phyloP scores from a whole-genome alignment of 2,329 filamentous ascomycete species.

The Chaetomiaceae sp. region DNA sequence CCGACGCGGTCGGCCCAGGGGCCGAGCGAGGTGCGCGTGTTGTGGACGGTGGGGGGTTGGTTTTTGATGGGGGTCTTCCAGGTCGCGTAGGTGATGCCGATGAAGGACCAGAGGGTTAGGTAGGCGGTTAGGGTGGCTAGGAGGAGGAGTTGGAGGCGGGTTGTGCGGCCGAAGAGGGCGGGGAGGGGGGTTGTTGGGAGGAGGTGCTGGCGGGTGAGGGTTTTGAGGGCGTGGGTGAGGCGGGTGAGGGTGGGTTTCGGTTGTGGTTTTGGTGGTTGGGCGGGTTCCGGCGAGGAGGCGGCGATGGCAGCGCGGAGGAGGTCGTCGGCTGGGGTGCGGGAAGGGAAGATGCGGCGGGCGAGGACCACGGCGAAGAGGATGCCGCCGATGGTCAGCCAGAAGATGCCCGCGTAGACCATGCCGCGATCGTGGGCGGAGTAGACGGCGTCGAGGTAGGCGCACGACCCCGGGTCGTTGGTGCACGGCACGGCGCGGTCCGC shows the following conservation, averaged over 20 bases:
- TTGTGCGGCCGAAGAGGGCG: slow-evolving; percentile 60
- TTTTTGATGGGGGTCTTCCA: slow-evolving; percentile 67
- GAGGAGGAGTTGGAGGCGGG: slow-evolving; percentile 61
- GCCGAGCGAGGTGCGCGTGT: slow-evolving; percentile 61
- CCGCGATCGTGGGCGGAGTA: slow-evolving; percentile 45
- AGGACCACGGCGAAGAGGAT: slow-evolving; percentile 42
- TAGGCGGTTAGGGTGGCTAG: slow-evolving; percentile 56
- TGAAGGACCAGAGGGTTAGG: slow-evolving; percentile 62
- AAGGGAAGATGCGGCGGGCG: slow-evolving; percentile 24
- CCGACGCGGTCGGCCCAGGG: slow-evolving; percentile 66
- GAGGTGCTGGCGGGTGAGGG: slow-evolving; percentile 46
- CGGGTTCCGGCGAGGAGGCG: background rate
- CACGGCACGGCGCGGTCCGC: slow-evolving; percentile 42
- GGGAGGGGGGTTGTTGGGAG: slow-evolving; percentile 53
- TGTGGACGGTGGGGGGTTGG: slow-evolving; percentile 46
- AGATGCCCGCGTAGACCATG: slow-evolving; percentile 47
- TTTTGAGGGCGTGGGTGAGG: slow-evolving; percentile 35
- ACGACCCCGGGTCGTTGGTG: slow-evolving; percentile 43
- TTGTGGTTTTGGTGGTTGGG: background rate
- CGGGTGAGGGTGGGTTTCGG: slow-evolving; percentile 20
- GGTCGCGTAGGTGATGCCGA: slow-evolving; percentile 61
- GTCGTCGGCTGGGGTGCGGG: slow-evolving; percentile 12
- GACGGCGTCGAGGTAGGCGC: slow-evolving; percentile 47
- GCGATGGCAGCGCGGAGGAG: slow-evolving; percentile 18
- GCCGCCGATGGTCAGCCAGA: slow-evolving; percentile 44